A percentile compares a stretch with the other conserved stretches of the same genome.
These are phyloP conservation scores for Exophiala mesophila DNA, from an alignment of 2,329 filamentous ascomycete genomes.

Conservation along the genomic window DNA sequence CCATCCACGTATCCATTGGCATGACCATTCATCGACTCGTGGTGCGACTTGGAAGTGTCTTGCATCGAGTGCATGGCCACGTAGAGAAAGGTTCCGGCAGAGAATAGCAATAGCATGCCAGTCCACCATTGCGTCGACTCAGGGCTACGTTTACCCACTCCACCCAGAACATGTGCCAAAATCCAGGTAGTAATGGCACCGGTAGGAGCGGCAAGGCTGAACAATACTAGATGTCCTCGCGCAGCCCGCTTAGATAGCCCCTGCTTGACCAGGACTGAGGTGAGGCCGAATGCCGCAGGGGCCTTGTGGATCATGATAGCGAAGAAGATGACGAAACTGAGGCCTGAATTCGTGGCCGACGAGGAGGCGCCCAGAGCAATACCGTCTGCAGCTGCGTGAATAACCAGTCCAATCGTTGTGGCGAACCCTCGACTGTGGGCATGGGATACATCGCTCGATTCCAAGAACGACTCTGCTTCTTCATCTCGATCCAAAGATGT, in stretches of 20 bases:
- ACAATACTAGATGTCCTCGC: slow-evolving; percentile 78
- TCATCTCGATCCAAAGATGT: slow-evolving; percentile 38
- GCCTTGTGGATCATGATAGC: slow-evolving; percentile 98
- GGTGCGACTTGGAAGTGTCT: slow-evolving; percentile 44
- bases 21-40: slow-evolving; percentile 40
- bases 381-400: slow-evolving; percentile 90
- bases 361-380: slow-evolving; percentile 92
- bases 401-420: slow-evolving; percentile 92
- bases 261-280: slow-evolving; percentile 82
- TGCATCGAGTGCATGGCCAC: slow-evolving; percentile 99
- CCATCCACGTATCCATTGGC: slow-evolving; percentile 41
- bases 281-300: slow-evolving; percentile 89
- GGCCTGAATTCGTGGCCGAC: slow-evolving; percentile 63
- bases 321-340: slow-evolving; percentile 88
- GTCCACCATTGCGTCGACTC: slow-evolving; percentile 77
- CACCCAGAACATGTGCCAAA: slow-evolving; percentile 66
- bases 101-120: slow-evolving; percentile 89
- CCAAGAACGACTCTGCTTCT: slow-evolving; percentile 41
- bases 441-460: slow-evolving; percentile 52
- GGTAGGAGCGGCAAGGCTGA: slow-evolving; percentile 82
- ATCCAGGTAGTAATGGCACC: slow-evolving; percentile 82
- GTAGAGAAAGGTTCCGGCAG: slow-evolving; percentile 93
- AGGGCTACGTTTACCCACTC: slow-evolving; percentile 47
- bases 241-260: slow-evolving; percentile 83
- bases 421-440: slow-evolving; percentile 57